These are phyloP conservation scores for Aspergillus luchuensis DNA, from an alignment of 2,329 filamentous ascomycete genomes.

Conservation along the genomic window DNA sequence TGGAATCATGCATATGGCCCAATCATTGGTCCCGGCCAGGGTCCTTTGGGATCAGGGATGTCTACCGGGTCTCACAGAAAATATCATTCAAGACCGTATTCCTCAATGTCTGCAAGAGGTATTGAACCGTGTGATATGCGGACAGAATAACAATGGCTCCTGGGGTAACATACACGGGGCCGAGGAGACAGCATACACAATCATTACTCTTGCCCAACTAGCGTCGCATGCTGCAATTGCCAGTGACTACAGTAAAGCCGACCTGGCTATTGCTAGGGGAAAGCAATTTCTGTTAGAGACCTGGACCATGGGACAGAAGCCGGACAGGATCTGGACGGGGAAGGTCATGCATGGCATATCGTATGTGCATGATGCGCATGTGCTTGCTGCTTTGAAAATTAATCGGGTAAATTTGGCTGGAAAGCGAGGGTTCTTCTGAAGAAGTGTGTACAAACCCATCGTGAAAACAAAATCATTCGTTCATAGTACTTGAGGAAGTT, in stretches of 20 bases:
- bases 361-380: constrained; percentile 10
- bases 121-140: neutral
- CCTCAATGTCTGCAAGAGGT: neutral
- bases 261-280: constrained; percentile 6
- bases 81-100: neutral
- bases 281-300: constrained; percentile 10
- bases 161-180: constrained; percentile 8
- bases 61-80: no score
- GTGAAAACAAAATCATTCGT: no score
- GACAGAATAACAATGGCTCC: constrained; percentile 8
- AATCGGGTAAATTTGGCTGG: no score
- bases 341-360: constrained; percentile 8
- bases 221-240: neutral
- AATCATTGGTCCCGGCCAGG: neutral
- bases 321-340: constrained; percentile 12
- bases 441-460: no score
- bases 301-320: neutral
- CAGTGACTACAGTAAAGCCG: neutral
- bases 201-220: constrained; percentile 7
- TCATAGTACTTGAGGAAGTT: no score
- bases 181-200: constrained; percentile 12
- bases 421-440: no score
- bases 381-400: constrained; percentile 5
- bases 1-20: constrained; percentile 6
- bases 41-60: neutral